phyloP scores from a whole-genome alignment of 441 rosid genomes.

The Populus trichocarpa region DNA sequence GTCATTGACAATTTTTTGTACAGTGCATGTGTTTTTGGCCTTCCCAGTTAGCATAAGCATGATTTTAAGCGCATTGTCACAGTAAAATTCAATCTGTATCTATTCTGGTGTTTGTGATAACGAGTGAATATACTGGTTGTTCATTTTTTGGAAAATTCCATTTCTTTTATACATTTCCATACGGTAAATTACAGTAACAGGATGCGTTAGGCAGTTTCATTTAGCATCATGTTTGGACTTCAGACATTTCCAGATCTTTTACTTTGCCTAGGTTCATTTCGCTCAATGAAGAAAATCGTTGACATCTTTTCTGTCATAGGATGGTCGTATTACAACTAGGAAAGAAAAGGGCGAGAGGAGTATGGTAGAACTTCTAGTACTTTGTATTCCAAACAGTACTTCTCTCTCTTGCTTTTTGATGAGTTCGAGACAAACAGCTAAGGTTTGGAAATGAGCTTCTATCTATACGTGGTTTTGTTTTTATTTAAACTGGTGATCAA shows the following conservation, averaged over 20 bases:
- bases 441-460: not conserved
- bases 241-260: no score
- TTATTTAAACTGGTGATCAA: no score
- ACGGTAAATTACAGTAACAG: not conserved
- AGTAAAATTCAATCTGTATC: not conserved
- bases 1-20: not conserved
- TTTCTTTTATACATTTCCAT: no score
- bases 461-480: not conserved
- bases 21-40: not conserved
- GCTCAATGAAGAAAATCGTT: not conserved
- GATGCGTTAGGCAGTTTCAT: not conserved
- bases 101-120: no score
- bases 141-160: not conserved
- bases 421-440: not conserved
- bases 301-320: not conserved
- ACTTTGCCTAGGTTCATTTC: not conserved
- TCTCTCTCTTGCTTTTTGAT: not conserved
- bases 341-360: no score
- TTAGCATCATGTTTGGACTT: no score
- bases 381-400: no score
- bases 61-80: not conserved
- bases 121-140: not conserved
- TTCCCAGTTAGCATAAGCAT: not conserved
- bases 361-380: no score
- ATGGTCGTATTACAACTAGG: no score